phyloP scores from a whole-genome alignment of 2,329 filamentous ascomycete genomes.

The Pleoardoris graminearum region DNA sequence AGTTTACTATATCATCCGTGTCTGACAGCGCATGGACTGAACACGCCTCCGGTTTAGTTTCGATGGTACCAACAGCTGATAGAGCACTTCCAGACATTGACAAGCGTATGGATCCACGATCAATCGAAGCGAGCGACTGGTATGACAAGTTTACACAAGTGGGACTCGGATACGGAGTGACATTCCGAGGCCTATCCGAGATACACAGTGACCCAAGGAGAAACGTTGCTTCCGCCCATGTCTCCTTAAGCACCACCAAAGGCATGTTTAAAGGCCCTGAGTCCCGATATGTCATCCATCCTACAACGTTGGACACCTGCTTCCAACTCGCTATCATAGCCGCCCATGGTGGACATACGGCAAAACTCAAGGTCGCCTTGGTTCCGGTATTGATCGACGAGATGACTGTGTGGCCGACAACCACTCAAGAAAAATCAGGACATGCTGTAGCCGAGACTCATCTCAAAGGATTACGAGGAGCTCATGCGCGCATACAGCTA shows the following conservation, averaged over 20 bases:
- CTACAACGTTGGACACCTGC: slow-evolving; percentile 33
- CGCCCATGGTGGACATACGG: slow-evolving; percentile 8
- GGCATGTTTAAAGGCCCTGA: slow-evolving; percentile 25
- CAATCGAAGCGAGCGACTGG: slow-evolving; percentile 18
- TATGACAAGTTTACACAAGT: slow-evolving; percentile 22
- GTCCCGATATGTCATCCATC: slow-evolving; percentile 40
- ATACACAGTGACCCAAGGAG: slow-evolving; percentile 11
- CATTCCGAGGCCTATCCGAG: slow-evolving; percentile 22
- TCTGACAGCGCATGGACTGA: no score
- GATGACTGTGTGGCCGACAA: no score
- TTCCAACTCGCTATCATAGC: slow-evolving; percentile 27
- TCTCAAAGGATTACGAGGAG: neutral
- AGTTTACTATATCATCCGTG: no score
- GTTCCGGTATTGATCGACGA: neutral
- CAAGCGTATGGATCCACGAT: no score
- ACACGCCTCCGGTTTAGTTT: no score
- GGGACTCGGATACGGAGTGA: slow-evolving; percentile 25
- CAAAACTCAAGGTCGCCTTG: neutral
- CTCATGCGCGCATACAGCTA: no score
- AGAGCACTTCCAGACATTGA: no score
- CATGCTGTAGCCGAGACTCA: neutral
- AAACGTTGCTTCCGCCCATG: no score
- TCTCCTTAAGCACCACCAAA: no score
- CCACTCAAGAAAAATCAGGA: neutral
- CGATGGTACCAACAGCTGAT: no score